Conservation (phyloP, 2,329 filamentous ascomycete species). For the Pleoardoris graminearum region DNA sequence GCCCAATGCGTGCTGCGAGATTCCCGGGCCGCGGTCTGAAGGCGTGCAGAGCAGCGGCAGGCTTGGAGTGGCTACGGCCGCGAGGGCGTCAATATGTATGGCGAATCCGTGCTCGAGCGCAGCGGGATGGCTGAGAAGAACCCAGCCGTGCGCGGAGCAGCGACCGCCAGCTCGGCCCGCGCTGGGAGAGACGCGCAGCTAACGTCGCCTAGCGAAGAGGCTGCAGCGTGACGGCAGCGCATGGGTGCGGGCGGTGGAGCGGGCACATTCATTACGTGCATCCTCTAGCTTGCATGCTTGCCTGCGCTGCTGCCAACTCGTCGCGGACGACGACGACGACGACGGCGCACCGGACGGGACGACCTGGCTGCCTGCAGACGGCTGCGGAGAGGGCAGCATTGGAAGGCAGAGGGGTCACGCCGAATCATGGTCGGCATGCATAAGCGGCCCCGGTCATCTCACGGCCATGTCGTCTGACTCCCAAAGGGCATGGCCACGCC, state of each 20-base stretch:
- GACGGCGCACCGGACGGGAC: constrained; percentile 19
- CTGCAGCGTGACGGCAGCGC: background rate
- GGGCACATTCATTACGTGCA: constrained; percentile 11
- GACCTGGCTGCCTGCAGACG: too few relatives aligned
- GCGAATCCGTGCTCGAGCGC: constrained; percentile 5
- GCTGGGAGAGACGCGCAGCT: constrained; percentile 4
- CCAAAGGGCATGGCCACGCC: constrained; percentile 18
- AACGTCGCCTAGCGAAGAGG: constrained; percentile 14
- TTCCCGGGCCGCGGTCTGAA: constrained; percentile 10
- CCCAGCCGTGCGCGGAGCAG: constrained; percentile 18
- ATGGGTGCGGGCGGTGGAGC: background rate
- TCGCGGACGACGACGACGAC: constrained; percentile 27
- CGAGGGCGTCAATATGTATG: constrained; percentile 8
- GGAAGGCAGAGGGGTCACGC: constrained; percentile 31
- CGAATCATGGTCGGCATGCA: constrained; percentile 41
- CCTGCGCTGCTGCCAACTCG: too few relatives aligned
- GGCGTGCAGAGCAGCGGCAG: constrained; percentile 11
- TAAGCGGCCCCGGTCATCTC: constrained; percentile 44
- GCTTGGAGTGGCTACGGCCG: constrained; percentile 5
- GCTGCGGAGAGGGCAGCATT: too few relatives aligned
- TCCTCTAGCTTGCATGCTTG: constrained; percentile 5
- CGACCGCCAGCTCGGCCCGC: constrained; percentile 9
- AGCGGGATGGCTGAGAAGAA: constrained; percentile 14
- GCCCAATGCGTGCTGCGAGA: constrained; percentile 8
- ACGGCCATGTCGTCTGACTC: constrained; percentile 38